Base-by-base conservation (phyloP, 2,329 filamentous ascomycete genomes). In the Neonectria magnoliae region DNA sequence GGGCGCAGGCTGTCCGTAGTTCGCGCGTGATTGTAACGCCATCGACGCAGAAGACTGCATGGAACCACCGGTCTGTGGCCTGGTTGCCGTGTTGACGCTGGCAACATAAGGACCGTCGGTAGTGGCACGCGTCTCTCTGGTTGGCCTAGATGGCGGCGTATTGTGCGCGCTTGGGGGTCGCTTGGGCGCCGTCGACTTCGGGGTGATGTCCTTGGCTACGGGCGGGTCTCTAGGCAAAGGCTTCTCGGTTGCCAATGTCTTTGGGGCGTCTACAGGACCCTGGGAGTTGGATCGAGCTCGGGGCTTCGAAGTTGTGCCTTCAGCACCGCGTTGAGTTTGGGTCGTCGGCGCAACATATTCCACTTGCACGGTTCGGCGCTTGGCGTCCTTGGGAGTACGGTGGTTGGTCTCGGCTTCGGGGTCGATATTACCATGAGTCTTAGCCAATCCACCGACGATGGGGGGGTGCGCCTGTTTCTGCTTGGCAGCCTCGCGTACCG, bases 271-370 rank as follows among this genome's bases (percentile, higher is more conserved):
- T 6, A 66, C 87, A 82, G 54, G 86, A 83, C 74, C 84, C 81
- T 61, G 85, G 76, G 69, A 79, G 52, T 66, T 68, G 9, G 76
- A 72, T n/a, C 66, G 69, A 38, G 68, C 57, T 27, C 73, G 75
- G 9, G 67, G 41, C 48, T 75, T 73, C 11, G 75, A 64, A 44
- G 71, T 56, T 8, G 68, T 64, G 2, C 68, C 68, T 11, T 80
- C 75, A 68, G 78, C 66, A 75, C 92, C 93, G 68, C 95, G 88
- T 67, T 91, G 87, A 1, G 95, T 98, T 75, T 95, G 90, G 6
- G 93, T 97, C 27, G 91, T 90, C 25, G 96, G 96, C 20, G 94
- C 92, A 61, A 98, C 96, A 79, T 99, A 99, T 82, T 99, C 96
- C 66, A 99, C 93, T 81, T 99, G 96, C 0, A 99, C 93, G 0